A percentile compares a stretch with the other conserved stretches of the same genome.
phyloP scores from a whole-genome alignment of 129 eudicot species.

The Ambrosia trifida region DNA sequence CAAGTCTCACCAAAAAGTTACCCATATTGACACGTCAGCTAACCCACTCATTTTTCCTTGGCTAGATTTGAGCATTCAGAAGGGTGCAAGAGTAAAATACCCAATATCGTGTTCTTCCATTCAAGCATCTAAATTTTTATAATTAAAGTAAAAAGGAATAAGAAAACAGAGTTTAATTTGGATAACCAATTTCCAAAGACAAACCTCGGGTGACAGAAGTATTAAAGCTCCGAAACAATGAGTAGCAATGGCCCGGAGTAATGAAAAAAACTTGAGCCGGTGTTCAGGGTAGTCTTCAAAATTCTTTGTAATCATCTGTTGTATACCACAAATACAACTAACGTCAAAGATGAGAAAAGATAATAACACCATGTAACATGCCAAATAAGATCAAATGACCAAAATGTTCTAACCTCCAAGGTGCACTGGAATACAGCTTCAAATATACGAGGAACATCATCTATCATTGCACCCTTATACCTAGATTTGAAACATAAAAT shows the following conservation, averaged over 20 bases:
- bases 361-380: conserved; percentile 7
- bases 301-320: conserved; percentile 97
- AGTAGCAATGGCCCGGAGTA: conserved; percentile 88
- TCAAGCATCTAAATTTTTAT: conserved; percentile 6
- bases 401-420: conserved; percentile 61
- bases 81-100: not conserved
- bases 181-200: conserved; percentile 3
- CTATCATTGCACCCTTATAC: conserved; percentile 90
- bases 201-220: conserved; percentile 80
- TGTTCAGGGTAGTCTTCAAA: conserved; percentile 99
- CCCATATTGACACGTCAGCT: not conserved
- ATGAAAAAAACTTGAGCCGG: conserved; percentile 92
- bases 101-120: not conserved
- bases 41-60: not conserved
- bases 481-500: conserved; percentile 35
- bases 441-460: conserved; percentile 94
- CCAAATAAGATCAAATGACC: not conserved
- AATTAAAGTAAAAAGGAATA: not conserved
- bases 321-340: conserved; percentile 19
- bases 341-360: conserved; percentile 16
- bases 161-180: not conserved
- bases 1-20: not conserved
- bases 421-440: conserved; percentile 97
- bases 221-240: conserved; percentile 94
- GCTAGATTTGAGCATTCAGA: not conserved